Base-by-base conservation (phyloP, 441 rosid species). In the Pelargonium cotyledonis region DNA sequence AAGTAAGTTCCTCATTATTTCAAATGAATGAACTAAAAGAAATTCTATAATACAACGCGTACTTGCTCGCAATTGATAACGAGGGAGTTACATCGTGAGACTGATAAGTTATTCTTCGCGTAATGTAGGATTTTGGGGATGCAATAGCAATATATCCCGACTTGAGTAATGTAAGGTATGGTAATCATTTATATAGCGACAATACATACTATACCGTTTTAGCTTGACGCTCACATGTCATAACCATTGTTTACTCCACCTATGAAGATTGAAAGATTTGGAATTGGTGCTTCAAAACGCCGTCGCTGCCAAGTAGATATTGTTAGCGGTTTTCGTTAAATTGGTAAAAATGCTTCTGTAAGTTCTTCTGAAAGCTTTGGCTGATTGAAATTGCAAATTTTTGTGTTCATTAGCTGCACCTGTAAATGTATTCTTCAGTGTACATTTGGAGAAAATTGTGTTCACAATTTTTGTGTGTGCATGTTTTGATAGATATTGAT, bases 61-160 rank as follows among this genome's bases (percentile, higher is more conserved):
- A 0, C 29, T 23, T 69, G 49, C 12, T 61, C n/a, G 43, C 1
- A 23, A 40, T 40, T 43, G 5, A 47, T 7, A 53, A 9, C 23
- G 60, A 29, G 43, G 16, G 63, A 16, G 67, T 69, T 51, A 5
- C 57, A 18, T 47, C 26, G 0, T 41, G 26, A 26, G 70, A 38
- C 65, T 15, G 43, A 51, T 51, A 63, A 31, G 11, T 65, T 15
- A 3, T 68, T 31, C 63, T 65, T 62, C 29, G 14, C 51, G 29
- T 60, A n/a, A 9, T 68, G 19, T 88, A 90, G 98, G 96, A 93
- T 75, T 93, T 93, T 66, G 83, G 73, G 70, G 97, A 86, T 62
- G 87, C 97, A 7, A 78, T 90, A n/a, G 89, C 92, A 43, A 79
- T 79, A 49, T 93, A 89, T 72, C 91, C 96, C 61, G 97, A 93